Base-by-base conservation (phyloP, 2,329 filamentous ascomycete species). In the Diaporthe destruens region DNA sequence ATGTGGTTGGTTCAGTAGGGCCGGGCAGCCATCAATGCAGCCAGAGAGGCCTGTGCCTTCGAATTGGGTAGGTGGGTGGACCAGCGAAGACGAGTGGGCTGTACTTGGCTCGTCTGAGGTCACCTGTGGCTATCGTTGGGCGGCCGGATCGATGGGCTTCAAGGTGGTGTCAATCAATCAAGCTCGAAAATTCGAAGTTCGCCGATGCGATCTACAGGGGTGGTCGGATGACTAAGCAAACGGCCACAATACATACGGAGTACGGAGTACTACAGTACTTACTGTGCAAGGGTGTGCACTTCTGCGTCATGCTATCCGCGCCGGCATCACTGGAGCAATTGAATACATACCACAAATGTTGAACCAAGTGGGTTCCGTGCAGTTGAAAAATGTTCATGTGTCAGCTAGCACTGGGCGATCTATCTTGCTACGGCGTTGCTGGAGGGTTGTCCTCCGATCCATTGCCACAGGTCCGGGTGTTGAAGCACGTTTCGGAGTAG, bases 141-240 rank as follows among this genome's bases (percentile, higher is more conserved):
- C 44, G 53, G 49, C 70, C 61, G n/a, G 12, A 20, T 20, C 25
- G 61, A 53, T 66, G 32, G 32, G 47, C 32, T 49, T 66, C n/a
- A 23, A 53, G 32, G n/a, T 66, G 47, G 61, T 53, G 61, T 53
- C 61, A 51, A 66, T 53, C 61, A 51, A 66, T 39, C 61, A 51
- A 66, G 47, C 61, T 66, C 61, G 71, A 73, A 74, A 73, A 71
- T 73, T 73, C 67, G 63, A 71, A 61, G 56, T 69, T 69, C 51
- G 66, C 57, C 67, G 61, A 63, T 54, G 67, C 69, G 66, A 42
- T 51, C 12, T 42, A 49, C 65, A 72, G 49, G 72, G 72, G 47
- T 54, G 11, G 2, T 6, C 1, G 32, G 47, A 53, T 70, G 68
- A 70, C 68, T 70, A 59, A 70, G 68, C 68, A 7, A 1, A 1